Percentiles rank a stretch among this genome's conserved stretches.
phyloP scores from a whole-genome alignment of 1,284 basidiomycete species.

The Flammula alnicola region DNA sequence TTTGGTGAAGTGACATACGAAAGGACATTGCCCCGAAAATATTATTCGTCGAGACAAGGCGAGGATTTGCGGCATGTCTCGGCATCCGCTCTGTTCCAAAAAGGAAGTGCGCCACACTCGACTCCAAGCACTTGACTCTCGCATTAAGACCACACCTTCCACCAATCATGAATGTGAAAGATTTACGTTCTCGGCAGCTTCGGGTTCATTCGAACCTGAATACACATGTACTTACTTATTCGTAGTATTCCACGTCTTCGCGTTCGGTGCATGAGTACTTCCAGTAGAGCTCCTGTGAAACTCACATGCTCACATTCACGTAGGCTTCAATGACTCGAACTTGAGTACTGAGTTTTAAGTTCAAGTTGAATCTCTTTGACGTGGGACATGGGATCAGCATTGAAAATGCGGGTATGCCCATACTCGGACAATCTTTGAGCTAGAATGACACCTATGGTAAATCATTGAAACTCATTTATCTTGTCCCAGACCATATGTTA shows the following conservation, averaged over 20 bases:
- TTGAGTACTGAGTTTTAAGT: background rate
- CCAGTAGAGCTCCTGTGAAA: no score
- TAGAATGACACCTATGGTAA: background rate
- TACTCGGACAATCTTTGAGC: background rate
- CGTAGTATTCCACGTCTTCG: background rate
- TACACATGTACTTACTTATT: background rate
- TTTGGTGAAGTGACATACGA: no score
- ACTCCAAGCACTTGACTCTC: background rate
- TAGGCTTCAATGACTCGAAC: no score
- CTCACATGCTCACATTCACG: no score
- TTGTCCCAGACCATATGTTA: background rate
- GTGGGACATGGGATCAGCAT: conserved; percentile 1
- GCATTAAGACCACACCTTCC: background rate
- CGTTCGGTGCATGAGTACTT: no score
- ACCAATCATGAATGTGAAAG: no score
- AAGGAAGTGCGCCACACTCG: conserved; percentile 7
- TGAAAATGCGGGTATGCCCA: background rate
- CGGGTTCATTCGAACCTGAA: background rate
- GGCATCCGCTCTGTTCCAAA: conserved; percentile 1
- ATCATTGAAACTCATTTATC: background rate
- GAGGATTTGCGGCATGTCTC: background rate
- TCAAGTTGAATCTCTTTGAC: background rate
- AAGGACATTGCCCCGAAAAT: no score
- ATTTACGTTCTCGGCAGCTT: background rate
- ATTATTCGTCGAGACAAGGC: no score